A percentile compares a stretch with the other conserved stretches of the same genome.
Conservation (phyloP, 2,329 filamentous ascomycete species). For the Zalaria sp. region DNA sequence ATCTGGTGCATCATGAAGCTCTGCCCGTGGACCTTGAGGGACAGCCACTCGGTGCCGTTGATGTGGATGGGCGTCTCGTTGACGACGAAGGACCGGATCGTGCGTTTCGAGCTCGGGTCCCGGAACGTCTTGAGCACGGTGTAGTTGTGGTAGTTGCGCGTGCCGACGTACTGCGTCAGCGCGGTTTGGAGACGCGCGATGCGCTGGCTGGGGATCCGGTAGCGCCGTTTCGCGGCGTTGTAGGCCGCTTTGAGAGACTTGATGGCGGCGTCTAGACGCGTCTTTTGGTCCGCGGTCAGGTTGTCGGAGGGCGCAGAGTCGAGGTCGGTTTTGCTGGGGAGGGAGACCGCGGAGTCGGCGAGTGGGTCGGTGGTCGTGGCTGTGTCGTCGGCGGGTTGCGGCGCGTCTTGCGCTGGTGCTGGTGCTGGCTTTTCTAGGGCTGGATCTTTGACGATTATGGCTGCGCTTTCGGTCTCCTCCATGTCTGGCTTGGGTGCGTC, state of each 20-base stretch:
- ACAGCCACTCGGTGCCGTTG: slow-evolving; percentile 71
- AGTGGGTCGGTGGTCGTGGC: not conserved
- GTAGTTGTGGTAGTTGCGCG: slow-evolving; percentile 93
- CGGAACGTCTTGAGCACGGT: slow-evolving; percentile 73
- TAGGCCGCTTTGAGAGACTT: slow-evolving; percentile 63
- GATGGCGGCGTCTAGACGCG: slow-evolving; percentile 27
- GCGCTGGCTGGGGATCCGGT: slow-evolving; percentile 62
- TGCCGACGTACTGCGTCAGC: slow-evolving; percentile 65
- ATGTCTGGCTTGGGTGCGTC: slow-evolving; percentile 1
- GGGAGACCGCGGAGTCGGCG: slow-evolving; percentile 4
- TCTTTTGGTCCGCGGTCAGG: slow-evolving; percentile 5
- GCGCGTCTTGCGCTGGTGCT: slow-evolving; percentile 2
- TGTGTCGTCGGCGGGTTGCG: slow-evolving; percentile 4
- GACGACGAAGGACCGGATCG: slow-evolving; percentile 83
- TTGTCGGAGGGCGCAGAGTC: not conserved
- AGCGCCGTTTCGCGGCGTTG: slow-evolving; percentile 66
- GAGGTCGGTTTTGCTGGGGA: slow-evolving; percentile 1
- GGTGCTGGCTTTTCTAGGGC: not conserved
- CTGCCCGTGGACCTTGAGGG: slow-evolving; percentile 89
- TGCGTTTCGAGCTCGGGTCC: slow-evolving; percentile 75
- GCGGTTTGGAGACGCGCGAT: slow-evolving; percentile 62
- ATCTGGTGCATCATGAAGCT: slow-evolving; percentile 99
- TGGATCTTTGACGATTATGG: slow-evolving; percentile 16
- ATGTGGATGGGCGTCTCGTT: slow-evolving; percentile 45
- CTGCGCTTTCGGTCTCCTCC: slow-evolving; percentile 16